These are phyloP conservation scores for Ambrosia trifida DNA, from an alignment of 129 eudicot genomes.

Conservation along the genomic window DNA sequence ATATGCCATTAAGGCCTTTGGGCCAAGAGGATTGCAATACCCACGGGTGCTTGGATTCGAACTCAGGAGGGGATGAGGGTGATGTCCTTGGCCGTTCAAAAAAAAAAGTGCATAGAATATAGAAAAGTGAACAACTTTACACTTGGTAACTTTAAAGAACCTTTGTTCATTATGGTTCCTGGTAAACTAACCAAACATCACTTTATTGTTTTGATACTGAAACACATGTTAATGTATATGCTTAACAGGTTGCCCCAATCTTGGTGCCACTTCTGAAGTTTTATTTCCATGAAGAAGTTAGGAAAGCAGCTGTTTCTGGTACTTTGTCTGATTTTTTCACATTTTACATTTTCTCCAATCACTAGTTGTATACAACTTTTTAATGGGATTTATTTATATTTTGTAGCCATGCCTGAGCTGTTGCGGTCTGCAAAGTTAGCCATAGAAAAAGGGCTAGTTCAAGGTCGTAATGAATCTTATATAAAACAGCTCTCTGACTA, in stretches of 20 bases:
- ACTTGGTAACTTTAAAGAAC: background rate
- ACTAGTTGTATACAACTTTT: background rate
- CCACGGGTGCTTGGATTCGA: no score
- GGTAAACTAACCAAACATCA: background rate
- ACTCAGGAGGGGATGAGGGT: no score
- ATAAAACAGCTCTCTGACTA: constrained; percentile 94
- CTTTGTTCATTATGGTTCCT: background rate
- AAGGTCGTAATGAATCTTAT: constrained; percentile 87
- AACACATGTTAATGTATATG: constrained; percentile 10
- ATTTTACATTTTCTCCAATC: background rate
- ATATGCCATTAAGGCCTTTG: no score
- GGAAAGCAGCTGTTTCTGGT: constrained; percentile 99
- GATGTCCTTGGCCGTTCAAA: no score
- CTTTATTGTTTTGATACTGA: background rate
- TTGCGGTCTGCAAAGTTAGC: constrained; percentile 94
- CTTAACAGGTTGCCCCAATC: constrained; percentile 89
- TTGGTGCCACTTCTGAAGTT: constrained; percentile 97
- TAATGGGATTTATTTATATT: background rate
- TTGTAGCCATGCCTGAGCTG: constrained; percentile 95
- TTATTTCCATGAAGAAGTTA: constrained; percentile 97
- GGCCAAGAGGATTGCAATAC: no score
- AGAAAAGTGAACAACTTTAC: background rate
- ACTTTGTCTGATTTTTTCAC: background rate
- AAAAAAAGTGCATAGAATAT: background rate
- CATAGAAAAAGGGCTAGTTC: constrained; percentile 95